Evolutionary conservation across 495 filamentous ascomycete genomes (phyloP), one percentile per base, ranked within the genome.

Genomic region (Penicillium herquei): DNA sequence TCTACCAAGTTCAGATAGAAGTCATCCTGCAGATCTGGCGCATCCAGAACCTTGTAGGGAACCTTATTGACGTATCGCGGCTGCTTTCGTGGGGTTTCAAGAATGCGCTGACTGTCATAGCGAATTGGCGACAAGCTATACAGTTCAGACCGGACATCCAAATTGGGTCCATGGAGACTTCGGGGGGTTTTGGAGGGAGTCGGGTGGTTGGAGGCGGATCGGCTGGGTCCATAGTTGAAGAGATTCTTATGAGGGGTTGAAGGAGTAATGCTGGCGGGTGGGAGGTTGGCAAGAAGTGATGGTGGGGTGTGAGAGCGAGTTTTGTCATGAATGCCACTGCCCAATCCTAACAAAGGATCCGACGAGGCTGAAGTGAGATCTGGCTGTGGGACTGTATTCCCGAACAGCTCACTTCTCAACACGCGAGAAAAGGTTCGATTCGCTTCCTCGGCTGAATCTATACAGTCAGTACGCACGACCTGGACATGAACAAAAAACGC

Each of bases 1-100:
- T 98, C 94, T 2, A 98, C 92, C 26, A 98, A 72, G 62, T 98
- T 98, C 32, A 98, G 75, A 62, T 98, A 98, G 69, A 97, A 98
- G 68, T 98, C 95, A 62, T 98, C 94, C 30, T 92, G 92, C 13
- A 98, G 70, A 57, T 98, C 94, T 12, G 94, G 94, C 0, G 95
- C 94, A 78, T 98, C 94, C 4, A 98, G 78, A 7, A 98, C 94
- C 70, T 98, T 98, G 76, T 92, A 98, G 1, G 94, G 94, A 0
- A 97, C 92, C 70, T 98, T 98, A 69, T 87, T 90, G 18, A 98
- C 91, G 8, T 90, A 87, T 55, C 94, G 81, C 2, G 92, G 89
- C 56, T 92, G 85, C 65, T 95, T 91, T 58, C 91, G 81, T 2
- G 93, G 94, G 30, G 87, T 93, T 39, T 96, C 79, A 3, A 98